These are phyloP conservation scores for Cyclotella choctawhatcheeana DNA, from an alignment of 108 stramenopile genomes.

Conservation along the genomic window DNA sequence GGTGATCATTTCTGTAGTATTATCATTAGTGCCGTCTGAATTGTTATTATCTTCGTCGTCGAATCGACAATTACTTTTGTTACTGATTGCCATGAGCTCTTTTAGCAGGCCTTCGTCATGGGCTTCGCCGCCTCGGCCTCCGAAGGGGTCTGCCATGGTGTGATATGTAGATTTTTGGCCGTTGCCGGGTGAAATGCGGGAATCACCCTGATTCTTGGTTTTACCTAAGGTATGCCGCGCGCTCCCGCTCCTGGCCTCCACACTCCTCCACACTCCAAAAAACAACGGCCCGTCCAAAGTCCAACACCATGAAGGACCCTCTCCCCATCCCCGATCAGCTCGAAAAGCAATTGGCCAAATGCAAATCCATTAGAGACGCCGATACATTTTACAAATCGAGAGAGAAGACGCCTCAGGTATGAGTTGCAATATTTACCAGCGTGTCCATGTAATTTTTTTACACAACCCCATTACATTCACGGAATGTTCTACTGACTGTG, in stretches of 20 bases:
- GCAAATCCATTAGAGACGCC: slow-evolving; percentile 52
- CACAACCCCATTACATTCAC: not conserved
- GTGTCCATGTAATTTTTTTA: not conserved
- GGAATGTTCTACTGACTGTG: not conserved
- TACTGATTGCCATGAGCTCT: not conserved
- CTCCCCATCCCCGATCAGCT: slow-evolving; percentile 56
- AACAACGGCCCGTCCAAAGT: not conserved
- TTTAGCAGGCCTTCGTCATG: slow-evolving; percentile 7
- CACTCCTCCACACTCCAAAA: not conserved
- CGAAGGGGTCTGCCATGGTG: slow-evolving; percentile 6
- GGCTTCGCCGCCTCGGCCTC: slow-evolving; percentile 9
- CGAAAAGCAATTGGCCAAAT: slow-evolving; percentile 53
- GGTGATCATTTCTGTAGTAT: not conserved
- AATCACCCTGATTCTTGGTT: not conserved
- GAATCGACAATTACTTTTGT: not conserved
- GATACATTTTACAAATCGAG: slow-evolving; percentile 51
- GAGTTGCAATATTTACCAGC: not conserved
- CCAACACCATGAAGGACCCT: slow-evolving; percentile 47
- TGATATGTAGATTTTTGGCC: not conserved
- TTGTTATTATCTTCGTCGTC: not conserved
- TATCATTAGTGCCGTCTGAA: not conserved
- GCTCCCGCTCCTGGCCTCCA: not conserved
- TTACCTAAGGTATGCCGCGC: not conserved
- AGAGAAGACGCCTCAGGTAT: slow-evolving; percentile 47
- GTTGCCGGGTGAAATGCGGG: not conserved